Percentiles rank a stretch among this genome's conserved stretches.
phyloP scores from a whole-genome alignment of 345 rosid genomes.

The Carallia brachiata region DNA sequence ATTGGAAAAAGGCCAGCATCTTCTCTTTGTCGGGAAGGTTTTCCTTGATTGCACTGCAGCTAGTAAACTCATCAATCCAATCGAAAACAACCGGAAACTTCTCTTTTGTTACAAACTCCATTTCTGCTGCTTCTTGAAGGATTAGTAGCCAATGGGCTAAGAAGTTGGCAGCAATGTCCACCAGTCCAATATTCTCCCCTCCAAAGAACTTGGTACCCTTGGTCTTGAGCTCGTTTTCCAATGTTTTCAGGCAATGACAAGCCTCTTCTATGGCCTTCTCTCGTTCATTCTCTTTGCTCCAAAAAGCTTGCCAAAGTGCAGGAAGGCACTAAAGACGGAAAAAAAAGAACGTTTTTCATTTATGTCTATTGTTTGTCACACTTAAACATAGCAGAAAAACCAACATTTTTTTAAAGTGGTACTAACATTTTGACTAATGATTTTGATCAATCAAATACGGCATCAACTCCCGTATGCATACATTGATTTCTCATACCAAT shows the following conservation, averaged over 20 bases:
- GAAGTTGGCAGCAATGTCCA: constrained; percentile 51
- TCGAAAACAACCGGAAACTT: constrained; percentile 41
- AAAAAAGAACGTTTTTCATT: no score
- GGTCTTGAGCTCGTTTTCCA: constrained; percentile 51
- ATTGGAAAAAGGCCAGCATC: constrained; percentile 22
- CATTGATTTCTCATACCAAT: no score
- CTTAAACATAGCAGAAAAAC: no score
- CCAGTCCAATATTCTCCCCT: constrained; percentile 53
- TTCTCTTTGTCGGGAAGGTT: constrained; percentile 43
- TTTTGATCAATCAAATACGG: no score
- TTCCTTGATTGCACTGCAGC: constrained; percentile 31
- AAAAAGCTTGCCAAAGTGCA: constrained; percentile 31
- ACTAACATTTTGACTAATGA: no score
- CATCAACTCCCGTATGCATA: no score
- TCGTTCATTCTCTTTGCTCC: constrained; percentile 31
- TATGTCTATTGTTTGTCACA: no score
- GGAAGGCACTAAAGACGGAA: constrained; percentile 26
- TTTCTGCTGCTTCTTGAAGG: constrained; percentile 36
- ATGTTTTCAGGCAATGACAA: constrained; percentile 26
- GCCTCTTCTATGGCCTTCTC: constrained; percentile 42
- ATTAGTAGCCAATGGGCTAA: constrained; percentile 39
- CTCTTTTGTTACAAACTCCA: constrained; percentile 42
- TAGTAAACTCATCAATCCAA: constrained; percentile 38
- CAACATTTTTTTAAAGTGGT: no score
- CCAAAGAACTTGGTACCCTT: constrained; percentile 48